phyloP scores from a whole-genome alignment of 148 eudicot species.

The Fagopyrum homotropicum region DNA sequence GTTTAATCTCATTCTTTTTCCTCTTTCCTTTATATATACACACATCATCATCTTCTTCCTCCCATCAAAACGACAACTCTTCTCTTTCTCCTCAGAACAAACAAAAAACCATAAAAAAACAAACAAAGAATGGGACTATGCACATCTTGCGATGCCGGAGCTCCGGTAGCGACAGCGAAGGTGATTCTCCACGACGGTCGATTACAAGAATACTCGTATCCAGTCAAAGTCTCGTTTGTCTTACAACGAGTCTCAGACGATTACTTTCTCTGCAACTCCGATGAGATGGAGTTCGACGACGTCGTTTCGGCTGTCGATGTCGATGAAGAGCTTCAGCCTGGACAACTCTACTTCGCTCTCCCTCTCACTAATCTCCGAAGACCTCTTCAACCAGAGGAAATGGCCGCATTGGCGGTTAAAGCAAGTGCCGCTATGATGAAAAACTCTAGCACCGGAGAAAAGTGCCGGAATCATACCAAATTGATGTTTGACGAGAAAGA shows the following conservation, averaged over 20 bases:
- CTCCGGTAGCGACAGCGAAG: constrained; percentile 32
- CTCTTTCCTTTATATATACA: constrained; percentile 6
- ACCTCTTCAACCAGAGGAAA: constrained; percentile 63
- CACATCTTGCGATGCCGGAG: constrained; percentile 46
- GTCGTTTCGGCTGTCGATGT: constrained; percentile 38
- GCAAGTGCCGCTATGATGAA: constrained; percentile 65
- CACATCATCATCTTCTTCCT: background rate
- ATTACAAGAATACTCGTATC: constrained; percentile 46
- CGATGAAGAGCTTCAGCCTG: constrained; percentile 60
- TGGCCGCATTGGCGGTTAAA: constrained; percentile 95
- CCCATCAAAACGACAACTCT: background rate
- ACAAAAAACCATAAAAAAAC: background rate
- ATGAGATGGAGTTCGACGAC: constrained; percentile 80
- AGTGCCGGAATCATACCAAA: constrained; percentile 20
- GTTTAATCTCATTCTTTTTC: background rate
- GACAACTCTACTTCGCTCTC: constrained; percentile 73
- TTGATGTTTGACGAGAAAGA: constrained; percentile 31
- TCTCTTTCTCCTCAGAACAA: background rate
- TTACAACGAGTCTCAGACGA: constrained; percentile 30
- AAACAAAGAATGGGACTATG: constrained; percentile 40
- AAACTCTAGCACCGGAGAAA: constrained; percentile 20
- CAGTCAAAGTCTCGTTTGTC: constrained; percentile 47
- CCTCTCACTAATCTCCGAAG: constrained; percentile 39
- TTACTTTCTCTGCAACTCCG: constrained; percentile 66
- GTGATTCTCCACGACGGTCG: constrained; percentile 47